Evolutionary conservation across 306 rosid genomes (phyloP).

Genomic region (Vicia villosa): DNA sequence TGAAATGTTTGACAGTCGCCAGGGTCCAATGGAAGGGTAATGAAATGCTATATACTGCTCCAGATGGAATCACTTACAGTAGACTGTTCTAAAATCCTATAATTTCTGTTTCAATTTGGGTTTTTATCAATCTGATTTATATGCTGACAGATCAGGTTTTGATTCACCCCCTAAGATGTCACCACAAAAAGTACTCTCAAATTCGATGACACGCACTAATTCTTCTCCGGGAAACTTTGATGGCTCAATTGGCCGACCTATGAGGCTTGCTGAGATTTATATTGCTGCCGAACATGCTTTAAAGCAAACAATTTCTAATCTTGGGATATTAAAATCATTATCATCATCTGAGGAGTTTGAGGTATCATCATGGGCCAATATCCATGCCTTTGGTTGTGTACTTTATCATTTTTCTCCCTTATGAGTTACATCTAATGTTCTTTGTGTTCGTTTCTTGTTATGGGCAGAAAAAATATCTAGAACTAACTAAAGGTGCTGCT

Average conservation of each 20-base stretch:
- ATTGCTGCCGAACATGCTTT: conserved; percentile 92
- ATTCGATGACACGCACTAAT: conserved; percentile 80
- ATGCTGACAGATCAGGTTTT: conserved; percentile 81
- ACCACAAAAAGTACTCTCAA: conserved; percentile 65
- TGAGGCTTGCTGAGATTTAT: conserved; percentile 97
- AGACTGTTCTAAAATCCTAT: conserved; percentile 6
- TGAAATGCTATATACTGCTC: conserved; percentile 42
- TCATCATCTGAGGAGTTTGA: conserved; percentile 88
- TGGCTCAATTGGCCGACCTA: conserved; percentile 77
- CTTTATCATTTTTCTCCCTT: conserved; percentile 3
- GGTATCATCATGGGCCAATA: conserved; percentile 56
- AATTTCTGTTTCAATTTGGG: conserved; percentile 35
- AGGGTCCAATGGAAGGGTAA: conserved; percentile 67
- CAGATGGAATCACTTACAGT: conserved; percentile 30
- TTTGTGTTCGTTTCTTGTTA: conserved; percentile 22
- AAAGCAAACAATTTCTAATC: conserved; percentile 69
- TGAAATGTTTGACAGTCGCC: conserved; percentile 77
- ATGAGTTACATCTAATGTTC: conserved; percentile 35
- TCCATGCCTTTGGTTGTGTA: conserved; percentile 23
- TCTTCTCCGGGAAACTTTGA: conserved; percentile 94
- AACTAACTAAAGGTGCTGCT: conserved; percentile 94
- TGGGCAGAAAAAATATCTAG: conserved; percentile 88
- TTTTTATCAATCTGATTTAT: conserved; percentile 46
- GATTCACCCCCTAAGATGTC: conserved; percentile 64
- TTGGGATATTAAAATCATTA: conserved; percentile 63